These are phyloP conservation scores for Globisporangium spinosum DNA, from an alignment of 352 stramenopile genomes.

Conservation along the genomic window DNA sequence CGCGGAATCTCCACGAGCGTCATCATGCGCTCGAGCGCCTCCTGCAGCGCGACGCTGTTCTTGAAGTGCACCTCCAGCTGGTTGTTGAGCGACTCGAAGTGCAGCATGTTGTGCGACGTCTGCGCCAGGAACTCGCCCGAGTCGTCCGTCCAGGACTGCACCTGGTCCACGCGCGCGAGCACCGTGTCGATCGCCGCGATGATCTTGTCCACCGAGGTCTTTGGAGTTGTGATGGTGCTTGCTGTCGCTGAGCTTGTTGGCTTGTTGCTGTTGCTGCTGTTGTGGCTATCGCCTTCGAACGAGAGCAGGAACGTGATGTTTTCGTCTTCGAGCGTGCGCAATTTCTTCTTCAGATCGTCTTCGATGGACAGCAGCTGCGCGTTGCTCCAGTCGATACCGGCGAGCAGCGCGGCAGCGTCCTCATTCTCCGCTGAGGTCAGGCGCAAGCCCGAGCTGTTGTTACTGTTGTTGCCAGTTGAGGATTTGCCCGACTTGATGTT, in stretches of 20 bases:
- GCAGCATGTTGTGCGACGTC: conserved; percentile 64
- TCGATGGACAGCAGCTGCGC: conserved; percentile 47
- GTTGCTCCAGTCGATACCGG: conserved; percentile 59
- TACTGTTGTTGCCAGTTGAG: conserved; percentile 4
- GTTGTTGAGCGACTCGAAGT: conserved; percentile 80
- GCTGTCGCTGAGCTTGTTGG: background rate
- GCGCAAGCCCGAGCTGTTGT: conserved; percentile 25
- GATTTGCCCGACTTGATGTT: conserved; percentile 1
- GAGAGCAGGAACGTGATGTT: conserved; percentile 75
- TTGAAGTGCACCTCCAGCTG: conserved; percentile 80
- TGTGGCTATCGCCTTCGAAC: conserved; percentile 37
- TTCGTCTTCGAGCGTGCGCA: conserved; percentile 60
- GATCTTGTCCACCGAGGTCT: conserved; percentile 56
- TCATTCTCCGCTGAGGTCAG: conserved; percentile 56
- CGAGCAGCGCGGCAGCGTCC: conserved; percentile 46
- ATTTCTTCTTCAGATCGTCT: conserved; percentile 46
- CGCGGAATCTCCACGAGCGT: conserved; percentile 45
- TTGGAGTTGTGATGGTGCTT: background rate
- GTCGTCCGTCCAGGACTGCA: conserved; percentile 61
- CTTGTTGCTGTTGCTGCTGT: conserved; percentile 13
- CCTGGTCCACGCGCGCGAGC: conserved; percentile 34
- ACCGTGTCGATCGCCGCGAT: conserved; percentile 51
- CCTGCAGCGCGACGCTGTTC: conserved; percentile 64
- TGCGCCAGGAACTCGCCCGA: conserved; percentile 52
- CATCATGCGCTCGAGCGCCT: conserved; percentile 50